Percentiles rank a stretch among this genome's conserved stretches.
These are phyloP conservation scores for Fusarium siculi DNA, from an alignment of 2,329 filamentous ascomycete genomes.

Conservation along the genomic window DNA sequence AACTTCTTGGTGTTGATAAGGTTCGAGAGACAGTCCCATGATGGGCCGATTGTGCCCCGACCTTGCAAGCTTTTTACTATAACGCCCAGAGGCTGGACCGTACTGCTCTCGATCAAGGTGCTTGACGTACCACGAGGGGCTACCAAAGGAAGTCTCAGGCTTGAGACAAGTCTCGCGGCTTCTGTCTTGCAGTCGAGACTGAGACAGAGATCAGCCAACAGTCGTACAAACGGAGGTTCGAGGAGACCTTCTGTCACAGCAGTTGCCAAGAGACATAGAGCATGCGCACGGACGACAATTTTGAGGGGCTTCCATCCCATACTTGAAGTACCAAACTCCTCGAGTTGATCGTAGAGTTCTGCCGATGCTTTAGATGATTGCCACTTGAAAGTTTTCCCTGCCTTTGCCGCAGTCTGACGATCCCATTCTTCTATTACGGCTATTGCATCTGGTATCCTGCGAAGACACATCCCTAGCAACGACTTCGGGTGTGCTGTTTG, in stretches of 20 bases:
- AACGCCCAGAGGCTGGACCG: conserved; percentile 36
- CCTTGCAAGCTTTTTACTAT: conserved; percentile 29
- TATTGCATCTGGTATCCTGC: conserved; percentile 45
- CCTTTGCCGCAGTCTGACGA: conserved; percentile 34
- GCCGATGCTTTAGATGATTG: conserved; percentile 41
- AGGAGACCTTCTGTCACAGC: conserved; percentile 48
- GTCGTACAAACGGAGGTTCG: conserved; percentile 40
- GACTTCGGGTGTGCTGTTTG: conserved; percentile 45
- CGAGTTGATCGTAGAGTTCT: conserved; percentile 51
- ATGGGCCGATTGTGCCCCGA: conserved; percentile 12
- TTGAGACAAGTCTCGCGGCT: conserved; percentile 41
- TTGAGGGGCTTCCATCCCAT: conserved; percentile 50
- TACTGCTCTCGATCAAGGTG: conserved; percentile 27
- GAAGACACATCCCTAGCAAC: conserved; percentile 52
- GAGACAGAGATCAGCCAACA: conserved; percentile 47
- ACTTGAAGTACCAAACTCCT: conserved; percentile 44
- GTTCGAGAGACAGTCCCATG: conserved; percentile 39
- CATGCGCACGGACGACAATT: conserved; percentile 48
- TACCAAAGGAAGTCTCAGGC: conserved; percentile 24
- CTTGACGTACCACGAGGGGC: conserved; percentile 25
- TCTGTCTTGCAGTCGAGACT: conserved; percentile 44
- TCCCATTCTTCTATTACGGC: conserved; percentile 50
- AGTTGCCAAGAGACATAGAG: conserved; percentile 43
- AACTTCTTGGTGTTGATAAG: conserved; percentile 36
- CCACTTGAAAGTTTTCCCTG: conserved; percentile 43